Percentiles rank a stretch among this genome's conserved stretches.
Conservation (phyloP, 495 filamentous ascomycete species). For the Schizothecium vesticola region DNA sequence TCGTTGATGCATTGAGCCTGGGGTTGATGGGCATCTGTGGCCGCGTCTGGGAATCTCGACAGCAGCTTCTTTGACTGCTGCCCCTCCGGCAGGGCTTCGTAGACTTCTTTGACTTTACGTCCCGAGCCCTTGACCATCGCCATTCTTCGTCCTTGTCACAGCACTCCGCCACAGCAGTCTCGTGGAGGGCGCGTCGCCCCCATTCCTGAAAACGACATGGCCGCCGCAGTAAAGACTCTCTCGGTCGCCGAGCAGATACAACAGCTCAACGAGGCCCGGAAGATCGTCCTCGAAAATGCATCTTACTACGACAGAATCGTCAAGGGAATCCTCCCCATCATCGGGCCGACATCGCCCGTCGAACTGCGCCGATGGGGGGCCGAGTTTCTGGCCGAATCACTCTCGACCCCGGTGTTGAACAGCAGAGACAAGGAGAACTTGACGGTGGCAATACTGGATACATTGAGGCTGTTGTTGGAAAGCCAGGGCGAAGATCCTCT, state of each 20-base stretch:
- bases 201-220: constrained; percentile 31
- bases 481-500: constrained; percentile 65
- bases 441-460: constrained; percentile 65
- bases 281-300: constrained; percentile 76
- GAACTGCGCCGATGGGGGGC: constrained; percentile 93
- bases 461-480: constrained; percentile 66
- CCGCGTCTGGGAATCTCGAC: not conserved
- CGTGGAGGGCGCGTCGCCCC: not conserved
- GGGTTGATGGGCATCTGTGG: not conserved
- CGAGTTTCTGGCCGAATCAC: constrained; percentile 93
- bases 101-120: constrained; percentile 9
- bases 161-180: not conserved
- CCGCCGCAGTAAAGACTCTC: constrained; percentile 36
- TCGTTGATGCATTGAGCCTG: not conserved
- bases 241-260: constrained; percentile 67
- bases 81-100: not conserved
- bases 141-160: not conserved
- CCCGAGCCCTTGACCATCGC: not conserved
- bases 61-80: constrained; percentile 14
- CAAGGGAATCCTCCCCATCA: constrained; percentile 81
- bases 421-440: constrained; percentile 70
- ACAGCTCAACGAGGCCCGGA: constrained; percentile 81
- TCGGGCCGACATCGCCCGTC: constrained; percentile 64
- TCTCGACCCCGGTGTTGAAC: constrained; percentile 75
- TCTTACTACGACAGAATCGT: constrained; percentile 85